These are phyloP conservation scores for Rosa multiflora DNA, from an alignment of 306 rosid species.

Conservation along the genomic window DNA sequence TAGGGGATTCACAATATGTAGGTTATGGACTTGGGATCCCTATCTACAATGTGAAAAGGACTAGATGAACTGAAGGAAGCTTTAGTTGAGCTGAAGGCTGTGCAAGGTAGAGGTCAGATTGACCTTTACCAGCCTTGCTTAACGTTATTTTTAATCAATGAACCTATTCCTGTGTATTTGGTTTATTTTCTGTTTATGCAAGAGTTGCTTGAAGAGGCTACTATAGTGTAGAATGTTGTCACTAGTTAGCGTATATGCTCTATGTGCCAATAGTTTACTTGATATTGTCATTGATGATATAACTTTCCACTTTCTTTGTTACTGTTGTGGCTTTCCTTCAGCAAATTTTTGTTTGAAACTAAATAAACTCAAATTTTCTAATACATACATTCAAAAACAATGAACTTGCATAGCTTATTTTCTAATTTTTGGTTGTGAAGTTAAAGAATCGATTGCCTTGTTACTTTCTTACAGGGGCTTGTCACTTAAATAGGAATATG, in stretches of 20 bases:
- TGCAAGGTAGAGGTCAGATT: not conserved
- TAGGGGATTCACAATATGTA: not conserved
- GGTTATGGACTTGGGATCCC: not conserved
- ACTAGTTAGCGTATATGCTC: not conserved
- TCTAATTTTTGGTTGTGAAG: not conserved
- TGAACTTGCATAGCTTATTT: not conserved
- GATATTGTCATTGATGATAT: not conserved
- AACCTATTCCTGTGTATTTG: not conserved
- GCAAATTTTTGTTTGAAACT: not conserved
- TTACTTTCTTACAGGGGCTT: slow-evolving; percentile 45
- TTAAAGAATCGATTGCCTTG: not conserved
- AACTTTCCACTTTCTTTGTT: slow-evolving; percentile 6
- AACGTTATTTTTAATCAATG: not conserved
- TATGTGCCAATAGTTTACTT: not conserved
- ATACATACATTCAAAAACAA: not conserved
- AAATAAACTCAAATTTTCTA: not conserved
- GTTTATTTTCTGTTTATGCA: not conserved
- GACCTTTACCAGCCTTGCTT: not conserved
- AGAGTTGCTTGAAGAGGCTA: not conserved
- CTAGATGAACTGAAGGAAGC: not conserved
- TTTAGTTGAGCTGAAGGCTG: not conserved
- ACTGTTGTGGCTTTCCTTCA: not conserved
- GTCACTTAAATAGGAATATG: slow-evolving; percentile 41
- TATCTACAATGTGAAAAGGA: not conserved
- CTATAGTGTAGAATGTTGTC: not conserved